These are phyloP conservation scores for Ogataea henricii DNA, from an alignment of 805 yeast genomes.

Conservation along the genomic window DNA sequence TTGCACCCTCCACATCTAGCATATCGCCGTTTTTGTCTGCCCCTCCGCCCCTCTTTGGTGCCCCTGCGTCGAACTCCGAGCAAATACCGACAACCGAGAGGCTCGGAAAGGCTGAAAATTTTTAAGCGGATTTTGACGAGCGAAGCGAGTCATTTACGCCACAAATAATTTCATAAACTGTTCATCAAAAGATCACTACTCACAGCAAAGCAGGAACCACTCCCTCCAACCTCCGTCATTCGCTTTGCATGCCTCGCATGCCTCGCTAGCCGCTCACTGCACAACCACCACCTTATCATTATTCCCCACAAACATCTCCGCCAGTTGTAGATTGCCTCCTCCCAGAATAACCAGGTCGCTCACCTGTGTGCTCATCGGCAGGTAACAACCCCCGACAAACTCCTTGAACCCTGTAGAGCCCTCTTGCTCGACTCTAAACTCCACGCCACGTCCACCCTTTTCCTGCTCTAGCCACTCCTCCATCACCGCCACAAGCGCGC, in stretches of 20 bases:
- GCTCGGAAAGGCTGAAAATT: too few relatives aligned
- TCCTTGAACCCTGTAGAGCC: slow-evolving; percentile 1
- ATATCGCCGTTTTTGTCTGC: neutral
- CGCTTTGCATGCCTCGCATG: neutral
- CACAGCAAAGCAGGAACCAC: too few relatives aligned
- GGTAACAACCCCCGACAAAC: neutral
- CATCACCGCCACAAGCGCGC: slow-evolving; percentile 5
- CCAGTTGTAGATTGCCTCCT: neutral
- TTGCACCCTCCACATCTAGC: too few relatives aligned
- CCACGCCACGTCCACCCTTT: neutral
- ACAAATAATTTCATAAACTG: too few relatives aligned
- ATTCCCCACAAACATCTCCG: slow-evolving; percentile 8
- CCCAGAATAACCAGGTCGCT: slow-evolving; percentile 10
- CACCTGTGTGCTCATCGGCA: slow-evolving; percentile 4
- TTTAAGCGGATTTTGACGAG: too few relatives aligned
- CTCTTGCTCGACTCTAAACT: neutral
- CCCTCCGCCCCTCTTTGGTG: neutral
- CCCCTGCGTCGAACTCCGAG: slow-evolving; percentile 2
- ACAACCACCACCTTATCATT: slow-evolving; percentile 9
- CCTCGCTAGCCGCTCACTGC: neutral
- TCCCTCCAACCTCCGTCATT: neutral
- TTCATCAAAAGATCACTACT: too few relatives aligned
- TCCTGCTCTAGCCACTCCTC: slow-evolving; percentile 3
- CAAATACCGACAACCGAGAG: too few relatives aligned
- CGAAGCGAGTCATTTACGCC: too few relatives aligned